phyloP scores from a whole-genome alignment of 306 rosid genomes.

The Hylodesmum podocarpum region DNA sequence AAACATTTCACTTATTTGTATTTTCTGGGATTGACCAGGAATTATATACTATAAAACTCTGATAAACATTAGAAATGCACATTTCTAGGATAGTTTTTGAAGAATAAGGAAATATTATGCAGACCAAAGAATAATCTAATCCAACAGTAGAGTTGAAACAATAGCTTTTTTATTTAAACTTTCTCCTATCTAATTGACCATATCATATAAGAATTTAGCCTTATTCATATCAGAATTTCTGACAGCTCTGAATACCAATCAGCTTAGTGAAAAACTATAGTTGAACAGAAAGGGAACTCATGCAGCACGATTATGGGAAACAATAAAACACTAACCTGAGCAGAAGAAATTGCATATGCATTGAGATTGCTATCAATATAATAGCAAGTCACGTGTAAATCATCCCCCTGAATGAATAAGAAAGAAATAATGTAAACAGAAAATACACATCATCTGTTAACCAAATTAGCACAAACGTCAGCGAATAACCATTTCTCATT shows the following conservation, averaged over 20 bases:
- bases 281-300: not conserved
- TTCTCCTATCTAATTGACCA: not conserved
- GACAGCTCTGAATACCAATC: not conserved
- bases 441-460: not conserved
- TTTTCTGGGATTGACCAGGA: not conserved
- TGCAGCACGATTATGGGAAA: not conserved
- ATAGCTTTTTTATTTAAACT: not conserved
- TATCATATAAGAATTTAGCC: not conserved
- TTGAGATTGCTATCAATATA: conserved; percentile 75
- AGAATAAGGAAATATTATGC: not conserved
- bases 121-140: not conserved
- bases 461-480: not conserved
- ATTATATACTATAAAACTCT: not conserved
- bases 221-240: not conserved
- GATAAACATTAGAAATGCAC: not conserved
- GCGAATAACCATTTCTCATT: not conserved
- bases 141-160: not conserved
- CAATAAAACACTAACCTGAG: conserved; percentile 64
- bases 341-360: conserved; percentile 80
- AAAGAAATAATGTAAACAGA: conserved; percentile 9
- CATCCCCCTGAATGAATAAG: conserved; percentile 64
- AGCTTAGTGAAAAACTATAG: not conserved
- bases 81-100: not conserved
- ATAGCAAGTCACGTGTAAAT: conserved; percentile 79
- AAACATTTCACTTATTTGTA: not conserved